Percentiles rank a stretch among this genome's conserved stretches.
Conservation (phyloP, 1,139 yeast genomes). For the Saccharomycopsis phalli region DNA sequence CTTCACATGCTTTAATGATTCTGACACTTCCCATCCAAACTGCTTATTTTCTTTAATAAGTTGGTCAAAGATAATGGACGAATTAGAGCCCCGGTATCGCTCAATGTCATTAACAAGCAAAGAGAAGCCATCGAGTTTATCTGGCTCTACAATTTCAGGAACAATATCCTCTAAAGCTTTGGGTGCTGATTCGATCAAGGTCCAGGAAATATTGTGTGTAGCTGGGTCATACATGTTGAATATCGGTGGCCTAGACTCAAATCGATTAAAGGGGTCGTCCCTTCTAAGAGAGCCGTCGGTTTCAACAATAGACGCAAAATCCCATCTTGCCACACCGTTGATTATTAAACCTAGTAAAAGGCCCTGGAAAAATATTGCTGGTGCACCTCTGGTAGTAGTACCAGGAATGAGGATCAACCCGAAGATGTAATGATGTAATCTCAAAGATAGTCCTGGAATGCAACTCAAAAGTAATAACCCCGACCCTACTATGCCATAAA, state of each 20-base stretch:
- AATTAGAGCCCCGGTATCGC: slow-evolving; percentile 48
- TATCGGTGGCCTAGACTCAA: slow-evolving; percentile 45
- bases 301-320: slow-evolving; percentile 80
- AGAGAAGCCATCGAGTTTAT: slow-evolving; percentile 41
- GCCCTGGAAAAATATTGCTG: slow-evolving; percentile 74
- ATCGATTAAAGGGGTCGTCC: slow-evolving; percentile 61
- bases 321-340: slow-evolving; percentile 91
- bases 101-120: slow-evolving; percentile 75
- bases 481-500: slow-evolving; percentile 41
- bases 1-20: slow-evolving; percentile 20
- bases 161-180: slow-evolving; percentile 12
- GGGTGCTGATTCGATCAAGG: slow-evolving; percentile 3
- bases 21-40: slow-evolving; percentile 24
- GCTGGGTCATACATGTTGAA: slow-evolving; percentile 32
- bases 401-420: slow-evolving; percentile 80
- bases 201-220: slow-evolving; percentile 34
- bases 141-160: slow-evolving; percentile 21
- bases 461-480: slow-evolving; percentile 37
- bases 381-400: slow-evolving; percentile 66
- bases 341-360: slow-evolving; percentile 69
- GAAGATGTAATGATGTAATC: slow-evolving; percentile 84
- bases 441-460: slow-evolving; percentile 62
- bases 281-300: slow-evolving; percentile 60
- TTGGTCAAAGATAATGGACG: slow-evolving; percentile 34
- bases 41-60: slow-evolving; percentile 31